Percentiles rank a stretch among this genome's conserved stretches.
These are phyloP conservation scores for Ceratocystis lukuohia DNA, from an alignment of 2,329 filamentous ascomycete species.

Conservation along the genomic window DNA sequence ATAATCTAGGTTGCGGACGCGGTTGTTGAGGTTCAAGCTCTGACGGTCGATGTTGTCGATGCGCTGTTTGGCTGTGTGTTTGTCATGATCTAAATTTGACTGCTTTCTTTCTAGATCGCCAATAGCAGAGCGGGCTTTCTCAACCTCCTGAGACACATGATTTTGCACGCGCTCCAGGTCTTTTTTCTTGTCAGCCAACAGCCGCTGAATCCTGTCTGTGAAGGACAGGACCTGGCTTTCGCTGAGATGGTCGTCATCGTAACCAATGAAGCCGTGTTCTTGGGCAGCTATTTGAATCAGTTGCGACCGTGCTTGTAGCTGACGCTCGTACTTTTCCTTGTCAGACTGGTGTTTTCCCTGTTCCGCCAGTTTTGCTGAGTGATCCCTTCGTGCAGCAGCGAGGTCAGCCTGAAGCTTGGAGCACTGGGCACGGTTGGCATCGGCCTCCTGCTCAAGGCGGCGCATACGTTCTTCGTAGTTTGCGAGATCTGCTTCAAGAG, in stretches of 20 bases:
- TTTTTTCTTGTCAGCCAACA: constrained; percentile 64
- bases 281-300: constrained; percentile 68
- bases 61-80: constrained; percentile 57
- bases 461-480: constrained; percentile 66
- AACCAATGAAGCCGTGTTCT: constrained; percentile 68
- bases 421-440: constrained; percentile 51
- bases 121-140: constrained; percentile 57
- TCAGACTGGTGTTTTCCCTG: constrained; percentile 72
- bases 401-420: constrained; percentile 45
- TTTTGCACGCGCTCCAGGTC: constrained; percentile 61
- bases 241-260: constrained; percentile 57
- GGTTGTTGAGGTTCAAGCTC: constrained; percentile 49
- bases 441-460: constrained; percentile 49
- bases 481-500: constrained; percentile 55
- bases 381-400: constrained; percentile 31
- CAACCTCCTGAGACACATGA: constrained; percentile 60
- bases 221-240: constrained; percentile 64
- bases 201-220: constrained; percentile 60
- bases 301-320: constrained; percentile 55
- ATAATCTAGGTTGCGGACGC: constrained; percentile 58
- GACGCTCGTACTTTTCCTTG: constrained; percentile 72
- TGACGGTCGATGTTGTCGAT: constrained; percentile 63
- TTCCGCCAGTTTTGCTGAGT: constrained; percentile 45
- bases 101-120: constrained; percentile 62
- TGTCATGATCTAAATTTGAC: constrained; percentile 58